Base-by-base conservation (phyloP, 1,284 basidiomycete genomes). In the Leccinum glutinopallens region DNA sequence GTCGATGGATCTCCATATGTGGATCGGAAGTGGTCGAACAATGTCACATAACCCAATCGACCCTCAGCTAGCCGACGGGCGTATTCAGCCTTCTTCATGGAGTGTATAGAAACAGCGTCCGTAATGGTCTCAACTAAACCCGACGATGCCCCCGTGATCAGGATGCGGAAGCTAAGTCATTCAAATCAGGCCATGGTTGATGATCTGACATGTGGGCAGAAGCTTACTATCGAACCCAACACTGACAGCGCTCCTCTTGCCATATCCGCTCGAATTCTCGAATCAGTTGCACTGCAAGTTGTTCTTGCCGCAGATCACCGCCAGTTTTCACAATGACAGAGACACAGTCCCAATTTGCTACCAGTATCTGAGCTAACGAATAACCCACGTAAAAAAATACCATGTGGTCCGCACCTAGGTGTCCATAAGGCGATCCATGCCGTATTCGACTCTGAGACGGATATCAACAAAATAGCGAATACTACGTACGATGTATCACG, bases 241-340 rank as follows among this genome's bases (percentile, higher is more conserved):
- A 96, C 60, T 87, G 82, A 74, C 90, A 94, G 51, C 88, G 91
- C 77, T 97, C 96, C 70, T 98, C 96, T 70, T 89, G 87, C 95
- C 96, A 99, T 73, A 99, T 98, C 64, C 87, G 83, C 66, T 93
- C 90, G 75, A 99, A 98, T 73, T 97, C 92, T 66, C 85, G 90
- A 65, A 99, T 97, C 8, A 99, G 86, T 75, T 98, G 96, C 8
- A 96, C 93, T 7, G 97, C 97, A 33, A 99, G 84, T 78, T 99
- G 97, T 76, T 99, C 97, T 79, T 99, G 97, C 58, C 97, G 87
- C 61, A 99, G 79, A 78, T 99, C 97, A 33, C 92, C 96, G 2
- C 97, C 97, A 3, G 96, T 98, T 80, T 99, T 99, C 75, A 99
- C 95, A 68, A 99, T 99, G 58, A 98, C 94, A 9, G 96, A 97